Evolutionary conservation across 345 rosid genomes (phyloP).

Genomic region (Dimocarpus longan): DNA sequence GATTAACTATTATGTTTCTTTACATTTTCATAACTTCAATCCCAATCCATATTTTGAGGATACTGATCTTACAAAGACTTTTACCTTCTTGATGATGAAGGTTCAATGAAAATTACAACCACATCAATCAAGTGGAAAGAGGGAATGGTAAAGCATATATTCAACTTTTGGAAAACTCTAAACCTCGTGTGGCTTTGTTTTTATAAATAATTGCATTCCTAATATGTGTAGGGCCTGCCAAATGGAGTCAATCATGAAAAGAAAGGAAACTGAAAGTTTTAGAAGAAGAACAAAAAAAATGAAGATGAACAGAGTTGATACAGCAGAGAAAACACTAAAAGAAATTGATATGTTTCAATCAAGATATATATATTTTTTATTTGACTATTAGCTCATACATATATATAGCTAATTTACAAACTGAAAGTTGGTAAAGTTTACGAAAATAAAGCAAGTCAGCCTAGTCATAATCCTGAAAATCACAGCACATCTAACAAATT

Average conservation of each 20-base stretch:
- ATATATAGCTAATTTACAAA: no score
- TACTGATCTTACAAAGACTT: conserved; percentile 72
- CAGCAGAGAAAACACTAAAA: no score
- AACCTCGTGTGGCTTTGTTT: neutral
- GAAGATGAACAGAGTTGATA: no score
- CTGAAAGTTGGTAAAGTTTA: no score
- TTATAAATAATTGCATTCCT: conserved; percentile 24
- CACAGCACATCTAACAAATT: no score
- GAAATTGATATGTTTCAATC: no score
- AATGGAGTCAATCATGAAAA: conserved; percentile 84
- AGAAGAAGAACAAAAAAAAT: no score
- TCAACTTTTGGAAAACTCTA: neutral
- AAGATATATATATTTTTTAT: no score
- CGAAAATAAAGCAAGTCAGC: no score
- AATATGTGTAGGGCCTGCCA: conserved; percentile 62
- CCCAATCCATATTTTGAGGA: conserved; percentile 87
- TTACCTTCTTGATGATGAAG: conserved; percentile 89
- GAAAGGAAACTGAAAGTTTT: conserved; percentile 47
- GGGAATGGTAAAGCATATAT: conserved; percentile 59
- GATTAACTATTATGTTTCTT: conserved; percentile 5
- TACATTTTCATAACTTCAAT: conserved; percentile 60
- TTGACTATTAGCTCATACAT: no score
- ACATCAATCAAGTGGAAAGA: conserved; percentile 91
- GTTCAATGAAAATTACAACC: conserved; percentile 69
- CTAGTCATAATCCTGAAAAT: no score